Conservation (phyloP, 768 basidiomycete species). For the Mycena floridula region DNA sequence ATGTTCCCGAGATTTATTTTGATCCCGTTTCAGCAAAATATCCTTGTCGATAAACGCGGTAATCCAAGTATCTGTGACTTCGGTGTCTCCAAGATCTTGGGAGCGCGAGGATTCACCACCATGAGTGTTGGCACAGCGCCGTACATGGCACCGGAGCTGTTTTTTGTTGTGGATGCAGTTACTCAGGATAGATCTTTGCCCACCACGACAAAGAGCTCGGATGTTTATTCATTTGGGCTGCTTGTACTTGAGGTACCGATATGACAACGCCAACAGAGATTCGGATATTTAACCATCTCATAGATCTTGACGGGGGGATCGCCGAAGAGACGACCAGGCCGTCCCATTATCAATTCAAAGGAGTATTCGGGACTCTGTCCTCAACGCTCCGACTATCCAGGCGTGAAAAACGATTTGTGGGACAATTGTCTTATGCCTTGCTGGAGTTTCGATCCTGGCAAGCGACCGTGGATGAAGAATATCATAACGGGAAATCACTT, state of each 20-base stretch:
- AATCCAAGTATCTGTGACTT: constrained; percentile 8
- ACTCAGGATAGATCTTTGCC: neutral
- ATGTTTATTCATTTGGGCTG: constrained; percentile 9
- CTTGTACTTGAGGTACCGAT: constrained; percentile 7
- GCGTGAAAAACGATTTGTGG: too few relatives aligned
- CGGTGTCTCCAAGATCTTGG: constrained; percentile 8
- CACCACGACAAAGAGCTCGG: constrained; percentile 3
- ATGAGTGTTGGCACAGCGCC: constrained; percentile 6
- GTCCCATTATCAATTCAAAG: neutral
- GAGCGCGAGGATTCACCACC: constrained; percentile 5
- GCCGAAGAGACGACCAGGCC: neutral
- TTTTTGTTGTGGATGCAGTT: constrained; percentile 1
- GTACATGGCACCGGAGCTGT: constrained; percentile 9
- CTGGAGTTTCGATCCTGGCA: too few relatives aligned
- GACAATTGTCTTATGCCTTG: too few relatives aligned
- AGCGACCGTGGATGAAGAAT: too few relatives aligned
- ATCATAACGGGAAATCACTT: too few relatives aligned
- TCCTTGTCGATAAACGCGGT: constrained; percentile 7
- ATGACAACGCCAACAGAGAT: neutral
- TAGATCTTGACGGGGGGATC: neutral
- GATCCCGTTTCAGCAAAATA: constrained; percentile 5
- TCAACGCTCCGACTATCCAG: too few relatives aligned
- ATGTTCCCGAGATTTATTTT: too few relatives aligned
- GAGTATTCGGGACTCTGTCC: too few relatives aligned
- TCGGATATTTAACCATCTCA: neutral